Evolutionary conservation across 495 filamentous ascomycete genomes (phyloP).

Genomic region (Penicillium ochrochloron): DNA sequence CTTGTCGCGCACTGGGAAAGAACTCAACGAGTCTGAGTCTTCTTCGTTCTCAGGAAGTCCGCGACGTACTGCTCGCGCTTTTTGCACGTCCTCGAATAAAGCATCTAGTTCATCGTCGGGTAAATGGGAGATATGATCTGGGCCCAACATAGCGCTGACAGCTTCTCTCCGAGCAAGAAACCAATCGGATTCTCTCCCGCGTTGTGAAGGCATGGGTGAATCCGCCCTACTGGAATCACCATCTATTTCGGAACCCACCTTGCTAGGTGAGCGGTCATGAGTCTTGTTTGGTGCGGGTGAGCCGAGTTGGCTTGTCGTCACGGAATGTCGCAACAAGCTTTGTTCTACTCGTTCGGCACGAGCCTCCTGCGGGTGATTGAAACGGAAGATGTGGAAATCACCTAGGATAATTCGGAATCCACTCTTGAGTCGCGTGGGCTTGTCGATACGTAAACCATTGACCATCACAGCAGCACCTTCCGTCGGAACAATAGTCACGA

Average conservation of each 20-base stretch:
- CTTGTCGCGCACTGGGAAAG: slow-evolving; percentile 89
- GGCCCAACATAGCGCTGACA: slow-evolving; percentile 84
- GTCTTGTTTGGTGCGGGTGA: slow-evolving; percentile 70
- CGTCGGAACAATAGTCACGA: slow-evolving; percentile 85
- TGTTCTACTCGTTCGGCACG: slow-evolving; percentile 89
- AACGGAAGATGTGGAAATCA: slow-evolving; percentile 98
- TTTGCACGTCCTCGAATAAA: slow-evolving; percentile 94
- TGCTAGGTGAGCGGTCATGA: slow-evolving; percentile 79
- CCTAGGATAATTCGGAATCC: slow-evolving; percentile 95
- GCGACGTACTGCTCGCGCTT: slow-evolving; percentile 79
- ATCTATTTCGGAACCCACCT: slow-evolving; percentile 71
- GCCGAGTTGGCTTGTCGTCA: slow-evolving; percentile 79
- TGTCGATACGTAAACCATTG: slow-evolving; percentile 85
- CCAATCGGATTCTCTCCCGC: slow-evolving; percentile 89
- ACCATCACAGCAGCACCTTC: slow-evolving; percentile 97
- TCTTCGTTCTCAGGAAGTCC: slow-evolving; percentile 76
- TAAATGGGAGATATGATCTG: slow-evolving; percentile 84
- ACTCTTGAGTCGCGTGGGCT: slow-evolving; percentile 82
- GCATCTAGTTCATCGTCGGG: slow-evolving; percentile 93
- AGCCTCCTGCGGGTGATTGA: slow-evolving; percentile 97
- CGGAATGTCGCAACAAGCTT: slow-evolving; percentile 84
- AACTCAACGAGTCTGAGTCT: slow-evolving; percentile 86
- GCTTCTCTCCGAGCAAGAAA: slow-evolving; percentile 92
- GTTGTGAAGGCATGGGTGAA: slow-evolving; percentile 72
- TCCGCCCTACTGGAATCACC: slow-evolving; percentile 72